Evolutionary conservation across 768 basidiomycete species (phyloP), one percentile per base, ranked within the genome.

Genomic region (Cantharellus anzutake): DNA sequence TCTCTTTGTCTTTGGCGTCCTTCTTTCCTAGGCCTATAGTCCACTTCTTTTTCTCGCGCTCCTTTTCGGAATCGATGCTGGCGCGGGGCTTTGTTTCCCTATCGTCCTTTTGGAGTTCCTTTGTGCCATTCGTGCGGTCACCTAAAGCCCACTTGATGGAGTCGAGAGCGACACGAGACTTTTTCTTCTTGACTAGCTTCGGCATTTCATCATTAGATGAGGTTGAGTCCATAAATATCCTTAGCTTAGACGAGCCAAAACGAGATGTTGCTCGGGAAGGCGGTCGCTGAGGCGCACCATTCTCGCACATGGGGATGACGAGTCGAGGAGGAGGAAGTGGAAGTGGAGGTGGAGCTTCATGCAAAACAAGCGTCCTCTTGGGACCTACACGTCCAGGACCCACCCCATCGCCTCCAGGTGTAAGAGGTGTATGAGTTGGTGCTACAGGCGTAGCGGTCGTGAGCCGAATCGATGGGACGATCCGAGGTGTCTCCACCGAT

Each of bases 1-100:
- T n/a, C 14, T 71, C 74, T 69, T 78, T 79, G 65, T 81, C 81
- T 68, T 85, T 84, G 16, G 79, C 80, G 35, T 55, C 52, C 52
- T 55, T 55, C 64, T 82, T 71, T 5, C 83, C 83, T 11, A 84
- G 72, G 3, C 84, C 81, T 61, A 89, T 81, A 63, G 78, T 88
- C 56, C 63, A 60, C 51, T 60, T 64, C 87, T 86, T 89, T n/a
- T n/a, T n/a, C n/a, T n/a, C n/a, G 85, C 60, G 59, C 65, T 72
- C 73, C 61, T 70, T 70, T 52, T 72, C 64, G 38, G 52, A 55
- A 37, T 55, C 52, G 7, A 55, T 55, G 35, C 52, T 55, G 11
- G 52, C 7, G 7, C 52, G 52, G 14, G 48, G 20, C 63, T 61
- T 35, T 37, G 57, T 38, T 4, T 59, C 51, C 41, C 63, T 65